Percentiles rank a stretch among this genome's conserved stretches.
phyloP scores from a whole-genome alignment of 331 rosid genomes.

The Quercus tomentella region DNA sequence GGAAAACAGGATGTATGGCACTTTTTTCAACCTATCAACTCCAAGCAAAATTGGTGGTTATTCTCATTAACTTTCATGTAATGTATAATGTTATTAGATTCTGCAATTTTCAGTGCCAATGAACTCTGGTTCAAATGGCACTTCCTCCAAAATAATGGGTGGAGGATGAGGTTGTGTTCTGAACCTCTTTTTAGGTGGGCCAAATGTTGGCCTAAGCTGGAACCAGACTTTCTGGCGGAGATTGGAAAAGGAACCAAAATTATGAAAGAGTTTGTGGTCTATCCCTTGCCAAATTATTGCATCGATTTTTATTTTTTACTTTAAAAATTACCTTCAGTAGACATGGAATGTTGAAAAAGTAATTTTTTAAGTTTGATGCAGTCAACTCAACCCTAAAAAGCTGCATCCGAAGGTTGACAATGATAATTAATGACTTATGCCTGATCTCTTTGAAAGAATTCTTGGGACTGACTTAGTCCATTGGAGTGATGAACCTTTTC shows the following conservation, averaged over 20 bases:
- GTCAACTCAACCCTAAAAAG: not conserved
- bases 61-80: not conserved
- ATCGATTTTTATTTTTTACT: not conserved
- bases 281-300: not conserved
- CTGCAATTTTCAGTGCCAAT: too few species aligned
- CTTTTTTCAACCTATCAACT: not conserved
- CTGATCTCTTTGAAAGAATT: not conserved
- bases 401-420: not conserved
- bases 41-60: not conserved
- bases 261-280: not conserved
- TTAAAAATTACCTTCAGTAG: not conserved
- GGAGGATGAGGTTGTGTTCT: too few species aligned
- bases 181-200: not conserved
- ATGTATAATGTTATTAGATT: not conserved
- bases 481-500: not conserved
- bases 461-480: not conserved
- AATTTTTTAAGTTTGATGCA: not conserved
- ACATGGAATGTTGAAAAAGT: not conserved
- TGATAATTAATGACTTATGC: not conserved
- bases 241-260: too few species aligned
- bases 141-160: too few species aligned
- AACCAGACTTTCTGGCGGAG: not conserved
- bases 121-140: too few species aligned
- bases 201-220: not conserved
- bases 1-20: not conserved